phyloP scores from a whole-genome alignment of 441 rosid species.

The Arabidopsis hybrid region DNA sequence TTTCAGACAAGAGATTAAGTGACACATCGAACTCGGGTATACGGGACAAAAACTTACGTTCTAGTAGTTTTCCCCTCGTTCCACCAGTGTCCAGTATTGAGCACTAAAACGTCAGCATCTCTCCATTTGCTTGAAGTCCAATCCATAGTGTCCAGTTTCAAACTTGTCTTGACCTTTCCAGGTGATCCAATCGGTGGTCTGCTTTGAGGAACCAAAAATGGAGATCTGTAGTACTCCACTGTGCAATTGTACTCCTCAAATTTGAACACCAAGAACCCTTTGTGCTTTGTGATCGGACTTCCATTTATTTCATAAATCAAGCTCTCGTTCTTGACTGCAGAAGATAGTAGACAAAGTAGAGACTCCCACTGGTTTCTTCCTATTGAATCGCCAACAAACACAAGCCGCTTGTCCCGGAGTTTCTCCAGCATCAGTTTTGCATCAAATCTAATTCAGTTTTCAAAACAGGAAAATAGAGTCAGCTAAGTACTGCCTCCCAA shows the following conservation, averaged over 20 bases:
- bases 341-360: slow-evolving; percentile 82
- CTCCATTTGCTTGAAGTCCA: slow-evolving; percentile 81
- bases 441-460: slow-evolving; percentile 57
- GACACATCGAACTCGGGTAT: slow-evolving; percentile 2
- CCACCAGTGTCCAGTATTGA: slow-evolving; percentile 99
- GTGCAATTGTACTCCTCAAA: slow-evolving; percentile 87
- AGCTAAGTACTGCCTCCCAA: not conserved
- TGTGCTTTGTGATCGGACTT: slow-evolving; percentile 88
- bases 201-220: slow-evolving; percentile 73
- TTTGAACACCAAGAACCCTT: slow-evolving; percentile 73
- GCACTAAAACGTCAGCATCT: slow-evolving; percentile 73
- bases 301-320: slow-evolving; percentile 80
- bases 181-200: slow-evolving; percentile 69
- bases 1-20: not conserved
- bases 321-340: slow-evolving; percentile 63
- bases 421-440: slow-evolving; percentile 75
- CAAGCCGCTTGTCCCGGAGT: slow-evolving; percentile 67
- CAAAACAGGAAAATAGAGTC: not conserved
- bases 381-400: slow-evolving; percentile 91
- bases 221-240: slow-evolving; percentile 88
- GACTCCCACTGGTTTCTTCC: slow-evolving; percentile 99
- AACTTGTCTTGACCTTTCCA: slow-evolving; percentile 61
- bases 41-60: slow-evolving; percentile 47
- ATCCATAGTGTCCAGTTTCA: slow-evolving; percentile 89
- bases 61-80: slow-evolving; percentile 86